These are phyloP conservation scores for Venturia oleaginea DNA, from an alignment of 2,329 filamentous ascomycete species.

Conservation along the genomic window DNA sequence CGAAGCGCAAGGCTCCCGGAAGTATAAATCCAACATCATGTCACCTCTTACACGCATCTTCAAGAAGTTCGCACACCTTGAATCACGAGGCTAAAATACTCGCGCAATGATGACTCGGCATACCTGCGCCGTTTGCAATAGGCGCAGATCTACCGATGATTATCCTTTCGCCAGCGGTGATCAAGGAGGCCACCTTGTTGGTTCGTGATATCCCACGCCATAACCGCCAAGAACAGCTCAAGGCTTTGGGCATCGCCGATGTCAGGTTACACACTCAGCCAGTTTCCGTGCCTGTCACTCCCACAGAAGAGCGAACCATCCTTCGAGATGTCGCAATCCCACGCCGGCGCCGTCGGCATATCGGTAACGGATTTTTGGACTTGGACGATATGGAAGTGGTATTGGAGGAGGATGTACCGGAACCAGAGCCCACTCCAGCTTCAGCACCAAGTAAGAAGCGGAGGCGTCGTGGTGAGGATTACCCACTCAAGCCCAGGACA, in stretches of 20 bases:
- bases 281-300: background rate
- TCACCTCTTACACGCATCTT: background rate
- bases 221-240: background rate
- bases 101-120: background rate
- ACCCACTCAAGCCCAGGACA: constrained; percentile 1
- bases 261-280: background rate
- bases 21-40: background rate
- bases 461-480: constrained; percentile 6
- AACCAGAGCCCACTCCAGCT: background rate
- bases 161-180: background rate
- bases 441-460: background rate
- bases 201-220: background rate
- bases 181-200: background rate
- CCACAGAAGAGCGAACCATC: background rate
- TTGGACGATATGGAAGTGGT: background rate
- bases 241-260: background rate
- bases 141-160: background rate
- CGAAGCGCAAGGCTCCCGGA: background rate
- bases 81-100: background rate
- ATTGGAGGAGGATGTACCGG: background rate
- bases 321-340: background rate
- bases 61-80: background rate
- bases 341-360: background rate
- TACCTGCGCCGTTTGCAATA: constrained; percentile 10
- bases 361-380: background rate